Evolutionary conservation across 805 yeast genomes (phyloP), one percentile per base, ranked within the genome.

Genomic region (Saturnispora serradocipensis): DNA sequence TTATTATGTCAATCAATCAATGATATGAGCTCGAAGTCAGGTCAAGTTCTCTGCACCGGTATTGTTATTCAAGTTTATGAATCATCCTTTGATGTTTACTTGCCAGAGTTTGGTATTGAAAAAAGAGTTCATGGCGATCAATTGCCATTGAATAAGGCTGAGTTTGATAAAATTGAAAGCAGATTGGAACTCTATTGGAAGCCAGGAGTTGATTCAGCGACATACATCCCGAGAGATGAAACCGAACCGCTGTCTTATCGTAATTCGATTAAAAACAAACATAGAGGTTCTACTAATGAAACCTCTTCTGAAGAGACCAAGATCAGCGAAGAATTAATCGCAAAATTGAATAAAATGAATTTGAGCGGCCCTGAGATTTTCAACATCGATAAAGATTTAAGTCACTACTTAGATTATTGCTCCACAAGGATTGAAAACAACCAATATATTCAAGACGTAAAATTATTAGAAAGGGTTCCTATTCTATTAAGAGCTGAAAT

Each of bases 101-200:
- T 90, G 55, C 96, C 97, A 2, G 96, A 88, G 58, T 85, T 89
- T 70, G 97, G 97, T 43, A 86, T 90, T 59, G 97, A 90, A 65
- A 90, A 90, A 68, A 77, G 97, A 61, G 97, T 90, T 22, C 99
- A 93, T 63, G 97, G 98, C 27, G 99, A 93, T 68, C 98, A 93
- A 68, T 73, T 93, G 51, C 98, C 98, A 10, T 73, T 91, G 56
- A 80, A 80, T 24, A 90, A 89, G 67, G 98, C 97, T 5, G 98
- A 93, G 66, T 93, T 86, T 65, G 90, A 87, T 65, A 86, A 84
- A 63, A 61, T 64, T 16, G 71, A 76, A 40, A 76, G 88, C 44
- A 69, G 81, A 9, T 73, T 91, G 61, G 97, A 91, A 64, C 72
- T 91, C 46, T 88, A 78, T 63, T 91, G 99, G 99, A 95, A 88